These are phyloP conservation scores for Ascocoryne sarcoides DNA, from an alignment of 2,329 filamentous ascomycete genomes.

Conservation along the genomic window DNA sequence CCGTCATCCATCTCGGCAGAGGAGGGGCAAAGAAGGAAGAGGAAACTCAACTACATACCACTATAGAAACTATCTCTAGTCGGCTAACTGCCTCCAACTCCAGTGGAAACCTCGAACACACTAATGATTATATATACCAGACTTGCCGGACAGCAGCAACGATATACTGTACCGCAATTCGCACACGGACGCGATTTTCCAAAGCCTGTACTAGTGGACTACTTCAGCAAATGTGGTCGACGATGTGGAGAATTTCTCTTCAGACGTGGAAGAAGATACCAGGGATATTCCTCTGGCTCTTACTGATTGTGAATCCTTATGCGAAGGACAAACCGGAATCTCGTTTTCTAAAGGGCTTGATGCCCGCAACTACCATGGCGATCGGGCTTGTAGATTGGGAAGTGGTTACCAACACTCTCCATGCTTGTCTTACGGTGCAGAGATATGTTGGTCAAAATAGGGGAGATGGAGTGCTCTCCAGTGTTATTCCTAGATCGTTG, in stretches of 20 bases:
- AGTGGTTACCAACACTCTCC: constrained; percentile 22
- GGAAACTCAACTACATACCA: constrained; percentile 14
- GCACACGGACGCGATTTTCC: constrained; percentile 22
- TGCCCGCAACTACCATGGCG: constrained; percentile 23
- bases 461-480: background rate
- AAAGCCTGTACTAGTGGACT: constrained; percentile 13
- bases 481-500: background rate
- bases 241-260: constrained; percentile 22
- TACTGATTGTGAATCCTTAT: constrained; percentile 24
- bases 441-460: constrained; percentile 20
- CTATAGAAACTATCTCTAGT: constrained; percentile 20
- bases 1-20: constrained; percentile 9
- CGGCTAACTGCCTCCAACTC: constrained; percentile 7
- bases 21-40: background rate
- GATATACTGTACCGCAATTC: constrained; percentile 24
- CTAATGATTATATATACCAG: constrained; percentile 17
- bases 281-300: constrained; percentile 28
- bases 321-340: constrained; percentile 20
- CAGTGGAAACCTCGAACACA: background rate
- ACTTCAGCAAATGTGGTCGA: constrained; percentile 19
- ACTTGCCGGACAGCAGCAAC: constrained; percentile 21
- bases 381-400: constrained; percentile 25
- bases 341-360: constrained; percentile 26
- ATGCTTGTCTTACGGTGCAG: constrained; percentile 25
- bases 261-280: constrained; percentile 27